Evolutionary conservation across 768 basidiomycete species (phyloP).

Genomic region (Russula earlei): DNA sequence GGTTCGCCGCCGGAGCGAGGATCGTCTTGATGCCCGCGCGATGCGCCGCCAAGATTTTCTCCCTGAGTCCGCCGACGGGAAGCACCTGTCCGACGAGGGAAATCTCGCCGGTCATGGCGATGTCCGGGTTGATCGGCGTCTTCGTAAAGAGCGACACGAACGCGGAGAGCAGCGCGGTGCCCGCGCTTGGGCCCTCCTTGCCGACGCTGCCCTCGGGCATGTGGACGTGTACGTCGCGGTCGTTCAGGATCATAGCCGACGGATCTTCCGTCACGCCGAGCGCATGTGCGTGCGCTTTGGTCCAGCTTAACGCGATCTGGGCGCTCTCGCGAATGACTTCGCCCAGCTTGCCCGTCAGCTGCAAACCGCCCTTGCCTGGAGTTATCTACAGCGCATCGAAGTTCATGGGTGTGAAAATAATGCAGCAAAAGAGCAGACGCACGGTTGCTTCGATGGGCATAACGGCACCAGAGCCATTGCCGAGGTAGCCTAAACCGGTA

Average conservation of each 20-base stretch:
- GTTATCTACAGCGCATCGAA: constrained; percentile 49
- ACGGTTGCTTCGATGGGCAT: constrained; percentile 97
- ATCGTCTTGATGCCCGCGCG: constrained; percentile 93
- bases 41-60: constrained; percentile 94
- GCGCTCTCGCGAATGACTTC: constrained; percentile 97
- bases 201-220: constrained; percentile 94
- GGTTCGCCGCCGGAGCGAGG: constrained; percentile 78
- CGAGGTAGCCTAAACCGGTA: constrained; percentile 91
- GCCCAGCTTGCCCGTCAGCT: constrained; percentile 93
- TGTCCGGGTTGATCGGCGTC: constrained; percentile 75
- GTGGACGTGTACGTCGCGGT: constrained; percentile 88
- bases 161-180: constrained; percentile 86
- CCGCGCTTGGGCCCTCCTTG: constrained; percentile 95
- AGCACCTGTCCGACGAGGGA: constrained; percentile 93
- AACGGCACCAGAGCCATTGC: constrained; percentile 92
- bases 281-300: constrained; percentile 81
- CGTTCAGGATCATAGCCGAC: constrained; percentile 71
- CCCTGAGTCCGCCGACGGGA: constrained; percentile 92
- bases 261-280: constrained; percentile 72
- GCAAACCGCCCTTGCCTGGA: constrained; percentile 90
- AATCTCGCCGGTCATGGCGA: constrained; percentile 98
- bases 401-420: neutral
- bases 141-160: constrained; percentile 88
- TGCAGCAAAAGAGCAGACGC: constrained; percentile 24
- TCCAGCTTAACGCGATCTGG: constrained; percentile 90